Base-by-base conservation (phyloP, 2,329 filamentous ascomycete species). In the Cladosporium sp. region DNA sequence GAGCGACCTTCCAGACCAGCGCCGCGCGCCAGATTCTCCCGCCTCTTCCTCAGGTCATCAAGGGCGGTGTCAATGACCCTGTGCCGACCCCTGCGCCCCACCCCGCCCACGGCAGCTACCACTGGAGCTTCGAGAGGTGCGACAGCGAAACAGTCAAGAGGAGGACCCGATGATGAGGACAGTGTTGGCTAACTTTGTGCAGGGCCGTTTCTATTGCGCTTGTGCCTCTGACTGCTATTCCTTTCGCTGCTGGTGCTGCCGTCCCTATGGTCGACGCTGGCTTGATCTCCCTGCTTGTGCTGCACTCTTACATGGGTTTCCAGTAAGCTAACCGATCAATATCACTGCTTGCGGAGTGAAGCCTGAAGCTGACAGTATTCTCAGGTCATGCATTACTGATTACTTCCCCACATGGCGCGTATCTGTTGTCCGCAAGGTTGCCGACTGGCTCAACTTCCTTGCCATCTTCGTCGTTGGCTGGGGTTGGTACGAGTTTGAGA, bases 401-500 rank as follows among this genome's bases (percentile, higher is more conserved):
- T 98, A 98, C 77, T 79, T 98, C 64, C 92, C 92, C 61, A 74
- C 72, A 59, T 79, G 79, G 68, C 79, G 83, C 63, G 79, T 87
- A 61, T 88, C 90, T 46, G 82, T 79, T 60, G 72, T 81, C 56
- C 82, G 82, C 69, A 84, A 81, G 67, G 51, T 76, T n/a, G 78
- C 84, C 68, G 82, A 80, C 71, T 97, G 90, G 90, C 76, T 78
- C 35, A 81, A 97, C 58, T 90, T 91, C 66, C 74, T 78, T 43
- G 84, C 82, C 55, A 96, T 95, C 9, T 77, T 92, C 54, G 76
- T 89, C 49, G 88, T 91, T 58, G 90, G 87, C 46, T 79, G 95
- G 60, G 91, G 91, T 54, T 79, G 97, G 66, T 98, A 98, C 75
- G 92, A 97, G 73, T 97, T 97, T 66, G 93, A 98, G 84, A 98